A percentile compares a stretch with the other conserved stretches of the same genome.
Conservation (phyloP, 176 grass and related monocot genomes). For the Cymbopogon citratus region DNA sequence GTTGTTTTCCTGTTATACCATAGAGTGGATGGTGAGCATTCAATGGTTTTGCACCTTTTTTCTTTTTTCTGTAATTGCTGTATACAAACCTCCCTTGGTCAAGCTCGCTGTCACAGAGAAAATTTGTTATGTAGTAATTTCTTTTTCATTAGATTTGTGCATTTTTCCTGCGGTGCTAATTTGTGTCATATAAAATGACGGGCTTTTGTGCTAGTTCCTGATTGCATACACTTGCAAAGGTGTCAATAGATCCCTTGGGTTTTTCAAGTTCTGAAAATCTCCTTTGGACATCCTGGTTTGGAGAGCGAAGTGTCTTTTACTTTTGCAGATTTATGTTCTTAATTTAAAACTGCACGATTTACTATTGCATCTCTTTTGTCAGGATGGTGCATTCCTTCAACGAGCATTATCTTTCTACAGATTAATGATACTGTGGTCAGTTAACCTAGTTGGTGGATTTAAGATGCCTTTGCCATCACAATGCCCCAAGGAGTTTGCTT, state of each 20-base stretch:
- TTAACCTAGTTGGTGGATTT: slow-evolving; percentile 81
- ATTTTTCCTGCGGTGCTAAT: not conserved
- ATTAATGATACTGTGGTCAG: slow-evolving; percentile 87
- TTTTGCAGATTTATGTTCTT: not conserved
- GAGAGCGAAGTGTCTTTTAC: not conserved
- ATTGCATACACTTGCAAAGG: not conserved
- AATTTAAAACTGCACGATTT: not conserved
- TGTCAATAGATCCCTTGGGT: not conserved
- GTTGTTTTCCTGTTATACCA: not conserved
- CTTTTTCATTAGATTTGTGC: not conserved
- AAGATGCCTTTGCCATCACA: slow-evolving; percentile 96
- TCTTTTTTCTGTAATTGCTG: not conserved
- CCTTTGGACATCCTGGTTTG: not conserved
- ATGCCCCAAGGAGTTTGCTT: slow-evolving; percentile 89
- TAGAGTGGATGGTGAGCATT: slow-evolving; percentile 13
- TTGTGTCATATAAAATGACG: not conserved
- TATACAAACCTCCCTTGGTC: not conserved
- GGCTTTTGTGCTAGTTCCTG: not conserved
- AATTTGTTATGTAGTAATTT: not conserved
- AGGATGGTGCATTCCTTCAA: slow-evolving; percentile 90
- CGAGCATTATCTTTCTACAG: slow-evolving; percentile 86
- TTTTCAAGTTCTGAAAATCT: not conserved
- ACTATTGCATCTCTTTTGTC: slow-evolving; percentile 34
- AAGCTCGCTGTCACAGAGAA: not conserved
- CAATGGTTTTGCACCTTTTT: not conserved